Evolutionary conservation across 1,284 basidiomycete genomes (phyloP).

Genomic region (Farysia itapuensis): DNA sequence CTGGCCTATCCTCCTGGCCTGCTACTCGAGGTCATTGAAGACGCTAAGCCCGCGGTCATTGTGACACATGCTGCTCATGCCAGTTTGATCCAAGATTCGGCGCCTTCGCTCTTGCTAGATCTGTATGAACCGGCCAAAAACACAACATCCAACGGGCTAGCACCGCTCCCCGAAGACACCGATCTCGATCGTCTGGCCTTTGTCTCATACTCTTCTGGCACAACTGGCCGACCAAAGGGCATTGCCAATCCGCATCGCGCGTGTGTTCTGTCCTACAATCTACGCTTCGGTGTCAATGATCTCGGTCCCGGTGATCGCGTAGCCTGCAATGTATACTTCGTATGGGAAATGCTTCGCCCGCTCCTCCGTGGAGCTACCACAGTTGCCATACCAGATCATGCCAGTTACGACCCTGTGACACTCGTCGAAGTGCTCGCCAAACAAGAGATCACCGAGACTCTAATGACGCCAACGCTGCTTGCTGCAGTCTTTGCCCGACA

Average conservation of each 20-base stretch:
- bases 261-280: conserved; percentile 51
- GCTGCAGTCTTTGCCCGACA: conserved; percentile 55
- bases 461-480: conserved; percentile 58
- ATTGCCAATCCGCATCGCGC: conserved; percentile 58
- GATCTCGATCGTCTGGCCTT: conserved; percentile 57
- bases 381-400: conserved; percentile 51
- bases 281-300: conserved; percentile 54
- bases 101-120: conserved; percentile 31
- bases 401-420: conserved; percentile 54
- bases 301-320: conserved; percentile 50
- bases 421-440: conserved; percentile 48
- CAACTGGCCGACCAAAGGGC: conserved; percentile 58
- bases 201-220: conserved; percentile 59
- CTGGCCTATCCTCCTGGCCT: conserved; percentile 56
- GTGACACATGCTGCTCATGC: conserved; percentile 52
- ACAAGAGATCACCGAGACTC: conserved; percentile 54
- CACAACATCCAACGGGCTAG: conserved; percentile 4
- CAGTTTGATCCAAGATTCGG: conserved; percentile 24
- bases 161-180: conserved; percentile 23
- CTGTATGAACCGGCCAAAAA: neutral
- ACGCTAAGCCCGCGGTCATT: conserved; percentile 53
- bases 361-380: conserved; percentile 56
- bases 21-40: conserved; percentile 53
- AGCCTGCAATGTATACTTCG: conserved; percentile 59
- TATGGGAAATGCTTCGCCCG: conserved; percentile 59